Evolutionary conservation across 1,284 basidiomycete genomes (phyloP), one percentile per base, ranked within the genome.

Genomic region (Testicularia cyperi): DNA sequence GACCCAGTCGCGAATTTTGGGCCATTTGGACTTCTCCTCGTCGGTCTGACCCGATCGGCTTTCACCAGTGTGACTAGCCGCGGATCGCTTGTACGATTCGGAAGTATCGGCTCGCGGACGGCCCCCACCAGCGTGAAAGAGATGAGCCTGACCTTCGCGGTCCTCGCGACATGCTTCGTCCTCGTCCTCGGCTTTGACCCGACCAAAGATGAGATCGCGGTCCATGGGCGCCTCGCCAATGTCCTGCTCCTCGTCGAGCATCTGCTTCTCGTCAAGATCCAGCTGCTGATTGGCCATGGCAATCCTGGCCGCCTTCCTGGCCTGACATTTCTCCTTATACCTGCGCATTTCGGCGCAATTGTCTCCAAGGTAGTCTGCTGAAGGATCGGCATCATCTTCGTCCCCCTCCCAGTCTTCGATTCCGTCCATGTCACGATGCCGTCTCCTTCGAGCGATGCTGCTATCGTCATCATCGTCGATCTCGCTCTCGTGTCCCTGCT

Each of bases 351-450:
- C 74, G 23, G 45, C 36, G 25, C 70, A 72, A 16, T 72, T 37
- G 22, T 75, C 72, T n/a, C 74, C 72, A 18, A 68, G 63, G 38
- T 71, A 76, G 38, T 76, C 74, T 37, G 56, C 48, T 1, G 56
- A 44, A 6, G 68, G 65, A 35, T 70, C 57, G 15, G 49, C 33
- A n/a, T 57, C 46, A 31, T 70, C 67, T n/a, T 63, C 56, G 32
- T 38, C 44, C 2, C 51, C 55, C 9, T 65, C 44, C 56, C 60
- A 67, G 21, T 72, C 70, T 16, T 70, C 69, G 35, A 61, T 49
- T 21, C 58, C 64, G 26, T 68, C 65, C 28, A 57, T 39, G 15
- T 60, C 33, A 10, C 9, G 19, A 6, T 22, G 6, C 22, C 33
- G 33, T 35, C 9, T 35, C n/a, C n/a, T n/a, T 6, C 20, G 20